Conservation (phyloP, 371 early-diverging fungal genomes). For the Synchytrium microbalum region DNA sequence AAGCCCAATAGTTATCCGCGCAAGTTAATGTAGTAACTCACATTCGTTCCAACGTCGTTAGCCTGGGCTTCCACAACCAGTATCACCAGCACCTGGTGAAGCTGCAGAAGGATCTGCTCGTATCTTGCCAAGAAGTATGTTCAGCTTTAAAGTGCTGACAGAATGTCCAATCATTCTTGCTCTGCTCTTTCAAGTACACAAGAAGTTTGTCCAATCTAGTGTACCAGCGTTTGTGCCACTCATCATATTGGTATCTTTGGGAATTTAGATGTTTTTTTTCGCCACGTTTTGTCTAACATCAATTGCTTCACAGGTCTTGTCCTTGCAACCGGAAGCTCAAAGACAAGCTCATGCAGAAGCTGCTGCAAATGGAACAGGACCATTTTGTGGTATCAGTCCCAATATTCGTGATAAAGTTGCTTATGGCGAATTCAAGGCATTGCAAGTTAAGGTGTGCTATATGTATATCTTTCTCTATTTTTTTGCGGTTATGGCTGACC, state of each 20-base stretch:
- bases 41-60: no score
- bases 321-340: slow-evolving; percentile 72
- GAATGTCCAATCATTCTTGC: slow-evolving; percentile 98
- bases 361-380: slow-evolving; percentile 53
- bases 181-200: slow-evolving; percentile 78
- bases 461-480: not conserved
- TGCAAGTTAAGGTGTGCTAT: slow-evolving; percentile 74
- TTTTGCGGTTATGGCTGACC: not conserved
- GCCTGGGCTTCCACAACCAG: slow-evolving; percentile 7
- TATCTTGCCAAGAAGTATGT: slow-evolving; percentile 61
- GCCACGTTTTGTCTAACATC: slow-evolving; percentile 2
- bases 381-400: slow-evolving; percentile 59
- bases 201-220: slow-evolving; percentile 67
- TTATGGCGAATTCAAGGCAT: slow-evolving; percentile 76
- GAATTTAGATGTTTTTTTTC: slow-evolving; percentile 1
- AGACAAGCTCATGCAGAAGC: slow-evolving; percentile 62
- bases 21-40: no score
- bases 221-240: slow-evolving; percentile 79
- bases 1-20: no score
- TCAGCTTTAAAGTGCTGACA: slow-evolving; percentile 92
- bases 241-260: slow-evolving; percentile 62
- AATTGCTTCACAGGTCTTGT: slow-evolving; percentile 45
- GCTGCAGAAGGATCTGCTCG: slow-evolving; percentile 44
- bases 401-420: slow-evolving; percentile 61
- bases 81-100: not conserved